phyloP scores from a whole-genome alignment of 768 basidiomycete species.

The Lentinus brumalis region DNA sequence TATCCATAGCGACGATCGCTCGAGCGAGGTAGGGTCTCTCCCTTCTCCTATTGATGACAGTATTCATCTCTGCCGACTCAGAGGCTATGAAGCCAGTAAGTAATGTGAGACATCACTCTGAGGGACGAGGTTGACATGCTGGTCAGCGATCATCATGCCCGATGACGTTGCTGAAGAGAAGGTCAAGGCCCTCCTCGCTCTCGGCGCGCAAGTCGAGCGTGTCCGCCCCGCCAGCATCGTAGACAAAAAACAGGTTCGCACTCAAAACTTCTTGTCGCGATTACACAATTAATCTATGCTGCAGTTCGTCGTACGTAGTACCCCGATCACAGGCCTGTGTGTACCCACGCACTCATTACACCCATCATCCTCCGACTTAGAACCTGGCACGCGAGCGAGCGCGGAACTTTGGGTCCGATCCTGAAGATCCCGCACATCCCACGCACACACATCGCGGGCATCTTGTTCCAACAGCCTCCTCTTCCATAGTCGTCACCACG shows the following conservation, averaged over 20 bases:
- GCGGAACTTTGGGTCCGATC: constrained; percentile 59
- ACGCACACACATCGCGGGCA: constrained; percentile 10
- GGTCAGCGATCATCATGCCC: constrained; percentile 83
- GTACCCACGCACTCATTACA: too few relatives aligned
- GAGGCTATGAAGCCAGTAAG: constrained; percentile 88
- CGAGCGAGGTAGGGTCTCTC: constrained; percentile 64
- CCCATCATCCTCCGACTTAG: constrained; percentile 39
- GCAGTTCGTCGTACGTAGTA: constrained; percentile 64
- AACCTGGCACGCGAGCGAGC: constrained; percentile 88
- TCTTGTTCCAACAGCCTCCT: constrained; percentile 40
- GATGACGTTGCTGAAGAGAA: constrained; percentile 93
- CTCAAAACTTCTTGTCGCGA: background rate
- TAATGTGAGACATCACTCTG: background rate
- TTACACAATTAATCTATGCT: background rate
- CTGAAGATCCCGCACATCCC: constrained; percentile 27
- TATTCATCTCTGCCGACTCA: constrained; percentile 31
- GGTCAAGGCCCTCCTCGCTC: constrained; percentile 74
- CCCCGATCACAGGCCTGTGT: background rate
- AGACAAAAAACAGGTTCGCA: constrained; percentile 86
- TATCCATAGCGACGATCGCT: constrained; percentile 93
- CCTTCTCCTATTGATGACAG: background rate
- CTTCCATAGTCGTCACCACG: constrained; percentile 56
- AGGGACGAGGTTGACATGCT: background rate
- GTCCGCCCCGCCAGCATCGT: constrained; percentile 96
- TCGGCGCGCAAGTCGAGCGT: constrained; percentile 88